Evolutionary conservation across 2,329 filamentous ascomycete genomes (phyloP).

Genomic region (Penicillium capsulatum): DNA sequence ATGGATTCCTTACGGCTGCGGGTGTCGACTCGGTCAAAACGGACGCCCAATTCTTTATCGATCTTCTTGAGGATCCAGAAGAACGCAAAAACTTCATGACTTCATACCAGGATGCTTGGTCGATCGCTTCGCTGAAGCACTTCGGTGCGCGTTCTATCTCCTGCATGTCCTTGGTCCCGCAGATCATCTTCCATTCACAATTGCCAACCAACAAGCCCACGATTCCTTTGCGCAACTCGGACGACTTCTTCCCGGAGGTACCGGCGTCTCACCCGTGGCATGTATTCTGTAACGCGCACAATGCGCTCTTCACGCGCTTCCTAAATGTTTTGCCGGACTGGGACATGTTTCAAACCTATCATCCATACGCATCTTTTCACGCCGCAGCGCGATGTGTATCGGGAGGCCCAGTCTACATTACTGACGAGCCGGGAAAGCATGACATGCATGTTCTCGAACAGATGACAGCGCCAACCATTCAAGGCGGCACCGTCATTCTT

Average conservation of each 20-base stretch:
- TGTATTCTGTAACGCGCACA: slow-evolving; percentile 90
- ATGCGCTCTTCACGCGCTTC: slow-evolving; percentile 74
- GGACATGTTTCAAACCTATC: slow-evolving; percentile 69
- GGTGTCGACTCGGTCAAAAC: slow-evolving; percentile 89
- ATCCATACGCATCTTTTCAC: slow-evolving; percentile 74
- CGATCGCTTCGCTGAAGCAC: slow-evolving; percentile 68
- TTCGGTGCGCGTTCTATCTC: slow-evolving; percentile 77
- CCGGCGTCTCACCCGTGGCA: slow-evolving; percentile 87
- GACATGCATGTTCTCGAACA: slow-evolving; percentile 69
- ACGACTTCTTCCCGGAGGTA: slow-evolving; percentile 82
- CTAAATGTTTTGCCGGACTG: slow-evolving; percentile 83
- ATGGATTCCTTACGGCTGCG: slow-evolving; percentile 67
- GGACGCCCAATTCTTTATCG: slow-evolving; percentile 86
- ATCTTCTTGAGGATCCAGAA: slow-evolving; percentile 65
- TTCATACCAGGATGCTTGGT: slow-evolving; percentile 83
- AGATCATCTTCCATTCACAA: slow-evolving; percentile 80
- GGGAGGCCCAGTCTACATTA: slow-evolving; percentile 91
- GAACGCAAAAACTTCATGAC: slow-evolving; percentile 68
- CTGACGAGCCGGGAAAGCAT: slow-evolving; percentile 80
- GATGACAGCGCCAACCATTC: slow-evolving; percentile 71
- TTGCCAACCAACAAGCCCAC: slow-evolving; percentile 70
- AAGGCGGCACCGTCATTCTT: slow-evolving; percentile 73
- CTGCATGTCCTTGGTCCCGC: slow-evolving; percentile 90
- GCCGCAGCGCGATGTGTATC: slow-evolving; percentile 85
- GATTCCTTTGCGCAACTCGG: slow-evolving; percentile 77